Base-by-base conservation (phyloP, 2,329 filamentous ascomycete genomes). In the Penicillium sp. region DNA sequence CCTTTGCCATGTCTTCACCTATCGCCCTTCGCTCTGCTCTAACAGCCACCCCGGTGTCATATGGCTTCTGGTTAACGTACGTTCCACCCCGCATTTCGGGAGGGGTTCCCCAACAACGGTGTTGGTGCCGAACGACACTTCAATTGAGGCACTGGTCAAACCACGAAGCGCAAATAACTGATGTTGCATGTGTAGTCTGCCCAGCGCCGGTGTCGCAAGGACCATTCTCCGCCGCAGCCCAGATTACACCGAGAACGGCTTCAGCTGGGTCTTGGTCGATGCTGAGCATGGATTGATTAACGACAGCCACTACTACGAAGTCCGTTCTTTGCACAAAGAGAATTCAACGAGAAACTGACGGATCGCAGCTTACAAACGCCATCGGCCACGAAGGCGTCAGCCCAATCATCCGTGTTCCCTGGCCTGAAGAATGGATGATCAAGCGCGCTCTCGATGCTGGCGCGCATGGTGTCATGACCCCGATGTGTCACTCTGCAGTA, bases 251-350 rank as follows among this genome's bases (percentile, higher is more conserved):
- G 29, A 61, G 59, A 43, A 47, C 7, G 52, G 52, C 40, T 71
- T 70, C 57, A 68, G 64, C 58, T 76, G 73, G 73, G 71, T 75
- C 18, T 59, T 75, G 9, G 62, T 76, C 34, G 73, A 76, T 43
- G 71, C 70, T 32, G 73, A 76, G 59, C 73, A 76, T 56, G 73
- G 73, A 32, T 63, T 74, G 56, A 74, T 75, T 52, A 63, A 67
- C 29, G 73, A 75, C 46, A 57, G 60, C 39, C 62, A 75, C 51
- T 74, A 74, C 56, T 75, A 75, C 43, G 71, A 73, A 52, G 68
- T 71, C 29, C 9, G 57, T 51, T 18, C 1, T 10, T 4, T 18
- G 2, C 14, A 42, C 9, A 8, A 18, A 21, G 38, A 2, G 14
- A 31, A 39, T 16, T 5, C 1, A 6, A 42, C 4, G 13, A 6